Conservation (phyloP, 2,329 filamentous ascomycete genomes). For the Dactylonectria macrodidyma region DNA sequence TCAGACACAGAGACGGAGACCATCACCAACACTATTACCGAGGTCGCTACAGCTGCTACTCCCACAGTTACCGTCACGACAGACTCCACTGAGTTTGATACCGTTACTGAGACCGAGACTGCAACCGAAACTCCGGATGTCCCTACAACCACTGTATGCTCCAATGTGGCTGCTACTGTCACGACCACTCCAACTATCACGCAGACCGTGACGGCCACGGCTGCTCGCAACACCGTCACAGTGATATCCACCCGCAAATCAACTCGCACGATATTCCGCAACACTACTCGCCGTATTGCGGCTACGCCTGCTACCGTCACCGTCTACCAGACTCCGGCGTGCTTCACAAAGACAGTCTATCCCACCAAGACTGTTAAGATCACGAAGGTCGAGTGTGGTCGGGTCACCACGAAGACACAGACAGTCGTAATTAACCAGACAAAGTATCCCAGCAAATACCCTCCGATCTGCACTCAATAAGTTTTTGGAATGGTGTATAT, state of each 20-base stretch:
- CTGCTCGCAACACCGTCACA: not conserved
- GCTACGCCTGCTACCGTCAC: constrained; percentile 11
- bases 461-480: not conserved
- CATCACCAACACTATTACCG: constrained; percentile 1
- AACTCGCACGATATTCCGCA: not conserved
- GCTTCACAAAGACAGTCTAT: not conserved
- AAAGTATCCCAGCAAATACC: not conserved
- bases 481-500: no score
- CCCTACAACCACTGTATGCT: constrained; percentile 10
- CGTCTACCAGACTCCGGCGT: not conserved
- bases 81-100: not conserved
- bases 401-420: not conserved
- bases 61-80: not conserved
- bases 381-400: not conserved
- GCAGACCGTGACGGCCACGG: not conserved
- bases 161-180: constrained; percentile 7
- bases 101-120: not conserved
- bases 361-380: not conserved
- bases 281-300: constrained; percentile 3
- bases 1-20: not conserved
- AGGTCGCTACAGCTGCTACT: not conserved
- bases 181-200: not conserved
- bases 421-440: constrained; percentile 7
- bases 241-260: not conserved
- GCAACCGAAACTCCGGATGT: not conserved